Conservation (phyloP, 2,329 filamentous ascomycete species). For the Sporothrix inflata region DNA sequence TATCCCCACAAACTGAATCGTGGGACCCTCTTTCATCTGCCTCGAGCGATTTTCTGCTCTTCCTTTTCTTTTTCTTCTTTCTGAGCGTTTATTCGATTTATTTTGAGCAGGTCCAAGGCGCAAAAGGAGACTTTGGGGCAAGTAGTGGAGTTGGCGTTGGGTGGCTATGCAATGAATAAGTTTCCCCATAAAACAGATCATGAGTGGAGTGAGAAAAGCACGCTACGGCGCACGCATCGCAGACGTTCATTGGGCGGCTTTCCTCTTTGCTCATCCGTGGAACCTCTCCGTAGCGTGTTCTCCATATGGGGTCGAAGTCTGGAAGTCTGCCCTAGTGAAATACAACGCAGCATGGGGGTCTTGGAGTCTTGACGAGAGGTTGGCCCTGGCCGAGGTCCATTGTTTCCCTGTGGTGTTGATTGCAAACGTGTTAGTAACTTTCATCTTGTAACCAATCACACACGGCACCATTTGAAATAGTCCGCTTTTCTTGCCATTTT, state of each 20-base stretch:
- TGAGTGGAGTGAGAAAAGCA: conserved; percentile 17
- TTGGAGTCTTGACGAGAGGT: not conserved
- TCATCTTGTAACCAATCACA: not conserved
- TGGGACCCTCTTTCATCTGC: not conserved
- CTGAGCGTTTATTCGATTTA: not conserved
- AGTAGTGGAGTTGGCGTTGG: not conserved
- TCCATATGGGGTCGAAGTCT: conserved; percentile 17
- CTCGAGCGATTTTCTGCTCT: not conserved
- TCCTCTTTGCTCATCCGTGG: not conserved
- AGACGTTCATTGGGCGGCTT: not conserved
- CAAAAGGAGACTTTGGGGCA: not conserved
- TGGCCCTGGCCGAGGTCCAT: conserved; percentile 12
- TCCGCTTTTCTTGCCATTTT: not conserved
- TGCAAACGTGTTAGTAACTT: not conserved
- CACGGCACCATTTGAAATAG: not conserved
- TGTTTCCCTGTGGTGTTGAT: not conserved
- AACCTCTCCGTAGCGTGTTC: conserved; percentile 5
- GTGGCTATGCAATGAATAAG: conserved; percentile 10
- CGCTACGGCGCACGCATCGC: conserved; percentile 9
- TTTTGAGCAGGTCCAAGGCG: not conserved
- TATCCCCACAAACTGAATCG: conserved; percentile 5
- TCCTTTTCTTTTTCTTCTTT: not conserved
- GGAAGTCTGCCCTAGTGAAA: not conserved
- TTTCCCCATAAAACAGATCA: conserved; percentile 23
- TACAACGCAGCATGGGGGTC: not conserved